Evolutionary conservation across 2,329 filamentous ascomycete species (phyloP).

Genomic region (Penicillium sp.): DNA sequence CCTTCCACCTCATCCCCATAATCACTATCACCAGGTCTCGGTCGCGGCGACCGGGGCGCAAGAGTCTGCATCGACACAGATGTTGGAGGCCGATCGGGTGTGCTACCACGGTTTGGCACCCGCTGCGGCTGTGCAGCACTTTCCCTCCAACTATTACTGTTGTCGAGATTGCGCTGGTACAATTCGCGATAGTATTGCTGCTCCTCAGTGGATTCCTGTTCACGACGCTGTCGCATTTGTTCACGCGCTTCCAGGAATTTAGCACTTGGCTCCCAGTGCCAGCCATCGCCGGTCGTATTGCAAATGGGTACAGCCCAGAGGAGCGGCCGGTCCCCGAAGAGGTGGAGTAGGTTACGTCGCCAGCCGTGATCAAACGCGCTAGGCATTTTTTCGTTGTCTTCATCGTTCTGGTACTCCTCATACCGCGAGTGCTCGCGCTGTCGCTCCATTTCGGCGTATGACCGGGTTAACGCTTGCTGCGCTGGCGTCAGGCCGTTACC

Average conservation of each 20-base stretch:
- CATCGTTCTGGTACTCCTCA: conserved; percentile 80
- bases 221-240: conserved; percentile 28
- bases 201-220: conserved; percentile 30
- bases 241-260: conserved; percentile 68
- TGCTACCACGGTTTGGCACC: conserved; percentile 17
- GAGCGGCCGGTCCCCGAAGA: conserved; percentile 71
- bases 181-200: conserved; percentile 36
- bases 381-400: conserved; percentile 81
- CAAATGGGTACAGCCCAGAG: conserved; percentile 79
- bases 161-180: conserved; percentile 36
- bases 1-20: conserved; percentile 32
- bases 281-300: conserved; percentile 88
- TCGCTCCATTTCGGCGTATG: conserved; percentile 58
- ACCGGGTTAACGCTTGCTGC: conserved; percentile 44
- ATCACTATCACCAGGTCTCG: conserved; percentile 35
- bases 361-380: conserved; percentile 91
- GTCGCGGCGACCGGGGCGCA: conserved; percentile 39
- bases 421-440: conserved; percentile 67
- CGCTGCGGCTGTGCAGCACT: conserved; percentile 19
- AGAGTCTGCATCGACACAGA: conserved; percentile 46
- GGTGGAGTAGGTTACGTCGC: conserved; percentile 72
- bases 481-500: conserved; percentile 43
- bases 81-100: conserved; percentile 36
- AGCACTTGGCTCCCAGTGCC: conserved; percentile 84
- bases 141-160: conserved; percentile 28